Percentiles rank a stretch among this genome's conserved stretches.
Evolutionary conservation across 2,329 filamentous ascomycete species (phyloP).

Genomic region (Stagonosporopsis chrysanthemi): DNA sequence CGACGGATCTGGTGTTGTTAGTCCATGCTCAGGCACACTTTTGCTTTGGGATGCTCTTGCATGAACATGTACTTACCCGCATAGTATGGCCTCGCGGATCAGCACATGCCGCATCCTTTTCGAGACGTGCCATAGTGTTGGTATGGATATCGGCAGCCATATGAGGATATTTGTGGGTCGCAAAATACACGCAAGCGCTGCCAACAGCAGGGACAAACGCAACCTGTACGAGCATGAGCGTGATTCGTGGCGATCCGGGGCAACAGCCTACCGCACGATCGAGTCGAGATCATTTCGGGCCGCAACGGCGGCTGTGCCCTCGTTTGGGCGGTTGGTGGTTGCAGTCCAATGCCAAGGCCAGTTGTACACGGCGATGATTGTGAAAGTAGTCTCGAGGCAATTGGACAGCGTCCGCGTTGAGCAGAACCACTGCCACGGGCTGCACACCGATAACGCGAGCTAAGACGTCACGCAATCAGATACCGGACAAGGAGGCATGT

Average conservation of each 20-base stretch:
- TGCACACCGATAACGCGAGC: slow-evolving; percentile 75
- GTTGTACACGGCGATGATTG: slow-evolving; percentile 76
- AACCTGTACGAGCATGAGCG: slow-evolving; percentile 44
- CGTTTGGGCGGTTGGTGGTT: slow-evolving; percentile 21
- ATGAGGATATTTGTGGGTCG: slow-evolving; percentile 89
- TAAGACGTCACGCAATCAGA: slow-evolving; percentile 49
- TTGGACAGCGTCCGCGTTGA: slow-evolving; percentile 95
- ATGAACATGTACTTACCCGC: slow-evolving; percentile 53
- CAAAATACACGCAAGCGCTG: slow-evolving; percentile 82
- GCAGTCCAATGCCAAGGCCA: slow-evolving; percentile 81
- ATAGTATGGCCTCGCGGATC: slow-evolving; percentile 69
- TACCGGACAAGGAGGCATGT: slow-evolving; percentile 28
- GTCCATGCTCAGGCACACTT: slow-evolving; percentile 10
- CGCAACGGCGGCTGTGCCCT: slow-evolving; percentile 43
- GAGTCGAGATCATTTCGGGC: slow-evolving; percentile 44
- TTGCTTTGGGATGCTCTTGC: slow-evolving; percentile 2
- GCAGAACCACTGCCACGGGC: slow-evolving; percentile 97
- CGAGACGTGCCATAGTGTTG: slow-evolving; percentile 59
- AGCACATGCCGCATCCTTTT: slow-evolving; percentile 60
- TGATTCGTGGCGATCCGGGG: slow-evolving; percentile 16
- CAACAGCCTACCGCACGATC: slow-evolving; percentile 36
- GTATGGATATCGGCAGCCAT: slow-evolving; percentile 73
- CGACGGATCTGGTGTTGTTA: slow-evolving; percentile 55
- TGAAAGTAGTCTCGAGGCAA: slow-evolving; percentile 88
- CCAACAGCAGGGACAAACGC: slow-evolving; percentile 71